phyloP scores from a whole-genome alignment of 1,284 basidiomycete genomes.

The Leccinum holopus region DNA sequence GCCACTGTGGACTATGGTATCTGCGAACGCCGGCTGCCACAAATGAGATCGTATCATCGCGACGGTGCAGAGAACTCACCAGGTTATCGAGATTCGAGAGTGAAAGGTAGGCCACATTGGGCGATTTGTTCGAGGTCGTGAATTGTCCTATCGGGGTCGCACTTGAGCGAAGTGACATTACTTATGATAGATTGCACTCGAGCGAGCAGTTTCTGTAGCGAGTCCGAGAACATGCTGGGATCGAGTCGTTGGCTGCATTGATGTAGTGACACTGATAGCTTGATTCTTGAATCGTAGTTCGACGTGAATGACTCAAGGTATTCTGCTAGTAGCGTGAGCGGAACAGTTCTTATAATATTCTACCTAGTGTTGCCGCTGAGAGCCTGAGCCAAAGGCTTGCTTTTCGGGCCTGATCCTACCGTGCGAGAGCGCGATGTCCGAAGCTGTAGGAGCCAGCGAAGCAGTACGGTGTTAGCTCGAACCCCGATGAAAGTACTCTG shows the following conservation, averaged over 20 bases:
- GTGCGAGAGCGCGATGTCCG: too few relatives aligned
- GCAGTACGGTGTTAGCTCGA: too few relatives aligned
- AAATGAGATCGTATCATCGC: neutral
- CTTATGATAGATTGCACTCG: slow-evolving; percentile 8
- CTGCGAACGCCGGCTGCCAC: slow-evolving; percentile 48
- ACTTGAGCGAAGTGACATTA: neutral
- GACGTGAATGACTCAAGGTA: neutral
- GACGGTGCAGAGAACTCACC: slow-evolving; percentile 2
- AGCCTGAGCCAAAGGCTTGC: too few relatives aligned
- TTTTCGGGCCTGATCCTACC: too few relatives aligned
- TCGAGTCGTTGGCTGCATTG: neutral
- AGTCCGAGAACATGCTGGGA: neutral
- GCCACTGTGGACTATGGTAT: slow-evolving; percentile 47
- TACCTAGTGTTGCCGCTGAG: too few relatives aligned
- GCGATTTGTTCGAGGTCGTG: slow-evolving; percentile 25
- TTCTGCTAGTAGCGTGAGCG: too few relatives aligned
- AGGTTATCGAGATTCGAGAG: neutral
- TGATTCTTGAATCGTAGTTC: neutral
- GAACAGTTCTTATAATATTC: too few relatives aligned
- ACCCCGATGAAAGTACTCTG: too few relatives aligned
- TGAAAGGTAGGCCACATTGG: slow-evolving; percentile 24
- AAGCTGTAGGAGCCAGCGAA: too few relatives aligned
- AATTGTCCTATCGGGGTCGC: slow-evolving; percentile 6
- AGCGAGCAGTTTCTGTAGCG: slow-evolving; percentile 18
- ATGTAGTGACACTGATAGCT: neutral